phyloP scores from a whole-genome alignment of 768 basidiomycete genomes.

The Mycena alexandri region DNA sequence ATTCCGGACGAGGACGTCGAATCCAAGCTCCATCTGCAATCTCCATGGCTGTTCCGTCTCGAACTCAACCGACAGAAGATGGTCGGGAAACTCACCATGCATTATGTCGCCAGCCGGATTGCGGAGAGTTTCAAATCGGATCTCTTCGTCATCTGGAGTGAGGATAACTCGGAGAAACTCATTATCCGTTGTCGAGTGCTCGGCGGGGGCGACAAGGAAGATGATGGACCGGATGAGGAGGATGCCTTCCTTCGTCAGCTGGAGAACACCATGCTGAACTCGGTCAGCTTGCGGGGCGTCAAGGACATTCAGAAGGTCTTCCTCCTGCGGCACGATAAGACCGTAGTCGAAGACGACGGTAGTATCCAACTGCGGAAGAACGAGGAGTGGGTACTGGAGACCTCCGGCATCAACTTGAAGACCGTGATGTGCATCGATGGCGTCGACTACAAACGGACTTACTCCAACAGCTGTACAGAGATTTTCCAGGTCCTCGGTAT shows the following conservation, averaged over 20 bases:
- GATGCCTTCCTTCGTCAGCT: constrained; percentile 97
- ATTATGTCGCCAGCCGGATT: constrained; percentile 93
- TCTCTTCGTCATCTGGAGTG: constrained; percentile 98
- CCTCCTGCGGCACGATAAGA: constrained; percentile 89
- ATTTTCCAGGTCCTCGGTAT: constrained; percentile 96
- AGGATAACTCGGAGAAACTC: constrained; percentile 98
- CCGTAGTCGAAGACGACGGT: constrained; percentile 73
- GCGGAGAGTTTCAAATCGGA: constrained; percentile 96
- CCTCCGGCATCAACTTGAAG: constrained; percentile 78
- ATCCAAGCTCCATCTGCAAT: constrained; percentile 89
- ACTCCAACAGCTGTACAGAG: constrained; percentile 97
- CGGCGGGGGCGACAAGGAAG: constrained; percentile 87
- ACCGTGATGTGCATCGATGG: constrained; percentile 93
- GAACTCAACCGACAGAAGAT: constrained; percentile 98
- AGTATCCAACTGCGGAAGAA: constrained; percentile 71
- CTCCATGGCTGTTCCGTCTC: constrained; percentile 96
- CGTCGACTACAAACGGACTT: constrained; percentile 92
- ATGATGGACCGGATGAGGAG: constrained; percentile 86
- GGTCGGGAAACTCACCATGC: constrained; percentile 97
- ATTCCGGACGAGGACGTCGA: constrained; percentile 98
- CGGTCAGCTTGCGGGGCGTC: constrained; percentile 95
- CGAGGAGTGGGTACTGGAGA: constrained; percentile 97
- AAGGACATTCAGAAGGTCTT: constrained; percentile 92
- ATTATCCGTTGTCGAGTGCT: constrained; percentile 96
- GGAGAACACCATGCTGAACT: constrained; percentile 96